These are phyloP conservation scores for Suhomyces terraborum DNA, from an alignment of 1,139 yeast species.

Conservation along the genomic window DNA sequence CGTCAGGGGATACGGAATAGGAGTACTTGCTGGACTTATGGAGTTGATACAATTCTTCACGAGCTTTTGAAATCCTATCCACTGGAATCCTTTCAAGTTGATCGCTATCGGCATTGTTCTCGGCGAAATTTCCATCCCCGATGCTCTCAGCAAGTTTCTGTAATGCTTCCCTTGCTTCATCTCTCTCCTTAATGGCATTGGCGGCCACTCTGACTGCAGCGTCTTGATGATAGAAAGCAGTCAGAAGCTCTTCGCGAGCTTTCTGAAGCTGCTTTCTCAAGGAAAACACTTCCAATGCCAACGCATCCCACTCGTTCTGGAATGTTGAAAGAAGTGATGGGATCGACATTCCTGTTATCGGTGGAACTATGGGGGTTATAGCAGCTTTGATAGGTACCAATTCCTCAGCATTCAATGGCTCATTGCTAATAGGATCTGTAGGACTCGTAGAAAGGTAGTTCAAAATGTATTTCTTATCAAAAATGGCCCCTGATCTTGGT, in stretches of 20 bases:
- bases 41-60: conserved; percentile 39
- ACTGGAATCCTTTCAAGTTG: conserved; percentile 18
- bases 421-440: conserved; percentile 75
- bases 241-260: conserved; percentile 71
- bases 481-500: conserved; percentile 68
- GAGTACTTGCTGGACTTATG: conserved; percentile 47
- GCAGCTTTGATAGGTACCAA: conserved; percentile 48
- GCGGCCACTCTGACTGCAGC: conserved; percentile 91
- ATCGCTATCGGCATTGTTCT: background rate
- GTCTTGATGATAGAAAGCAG: conserved; percentile 81
- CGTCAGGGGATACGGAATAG: conserved; percentile 28
- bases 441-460: conserved; percentile 66
- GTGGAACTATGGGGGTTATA: conserved; percentile 32
- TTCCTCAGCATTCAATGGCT: conserved; percentile 60
- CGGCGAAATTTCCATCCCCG: conserved; percentile 7
- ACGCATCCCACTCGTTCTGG: conserved; percentile 89
- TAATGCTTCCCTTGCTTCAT: conserved; percentile 65
- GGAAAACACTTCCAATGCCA: conserved; percentile 78
- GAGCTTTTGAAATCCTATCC: conserved; percentile 34
- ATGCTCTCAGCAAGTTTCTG: conserved; percentile 43
- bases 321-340: conserved; percentile 75
- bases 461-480: conserved; percentile 63
- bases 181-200: conserved; percentile 68
- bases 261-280: conserved; percentile 69
- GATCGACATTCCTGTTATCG: conserved; percentile 62